A percentile compares a stretch with the other conserved stretches of the same genome.
These are phyloP conservation scores for Eragrostis tef DNA, from an alignment of 202 grass and related monocot species.

Conservation along the genomic window DNA sequence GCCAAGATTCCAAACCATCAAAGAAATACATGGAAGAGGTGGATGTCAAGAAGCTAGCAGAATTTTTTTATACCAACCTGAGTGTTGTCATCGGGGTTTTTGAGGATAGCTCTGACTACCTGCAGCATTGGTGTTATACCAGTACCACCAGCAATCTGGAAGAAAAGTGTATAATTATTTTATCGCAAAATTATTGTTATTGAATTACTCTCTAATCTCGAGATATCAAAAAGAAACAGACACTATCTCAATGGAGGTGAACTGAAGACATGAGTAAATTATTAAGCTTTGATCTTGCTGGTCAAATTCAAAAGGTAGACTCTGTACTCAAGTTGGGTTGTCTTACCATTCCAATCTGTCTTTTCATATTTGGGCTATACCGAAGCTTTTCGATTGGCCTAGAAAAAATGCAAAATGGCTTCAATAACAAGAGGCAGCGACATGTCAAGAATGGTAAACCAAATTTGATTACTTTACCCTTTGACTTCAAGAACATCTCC, in stretches of 20 bases:
- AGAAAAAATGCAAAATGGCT: conserved; percentile 37
- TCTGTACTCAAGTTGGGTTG: neutral
- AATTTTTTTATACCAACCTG: conserved; percentile 60
- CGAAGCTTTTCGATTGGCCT: conserved; percentile 97
- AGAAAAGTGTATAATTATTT: conserved; percentile 38
- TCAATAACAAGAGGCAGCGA: conserved; percentile 40
- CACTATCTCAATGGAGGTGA: neutral
- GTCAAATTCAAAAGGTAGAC: conserved; percentile 14
- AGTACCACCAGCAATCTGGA: conserved; percentile 85
- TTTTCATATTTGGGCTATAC: conserved; percentile 99
- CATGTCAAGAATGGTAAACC: neutral
- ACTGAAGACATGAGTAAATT: neutral
- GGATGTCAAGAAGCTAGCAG: conserved; percentile 6
- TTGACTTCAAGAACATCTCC: conserved; percentile 96
- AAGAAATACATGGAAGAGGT: conserved; percentile 13
- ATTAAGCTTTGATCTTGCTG: conserved; percentile 2
- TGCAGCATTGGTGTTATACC: conserved; percentile 98
- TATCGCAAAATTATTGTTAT: conserved; percentile 11
- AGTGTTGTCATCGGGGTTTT: conserved; percentile 95
- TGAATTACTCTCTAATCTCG: neutral
- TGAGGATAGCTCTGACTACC: conserved; percentile 91
- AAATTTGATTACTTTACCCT: conserved; percentile 66
- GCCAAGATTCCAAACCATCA: neutral
- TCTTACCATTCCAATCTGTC: conserved; percentile 96
- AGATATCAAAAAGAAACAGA: neutral